Conservation (phyloP, 768 basidiomycete species). For the Goffeauzyma gilvescens region DNA sequence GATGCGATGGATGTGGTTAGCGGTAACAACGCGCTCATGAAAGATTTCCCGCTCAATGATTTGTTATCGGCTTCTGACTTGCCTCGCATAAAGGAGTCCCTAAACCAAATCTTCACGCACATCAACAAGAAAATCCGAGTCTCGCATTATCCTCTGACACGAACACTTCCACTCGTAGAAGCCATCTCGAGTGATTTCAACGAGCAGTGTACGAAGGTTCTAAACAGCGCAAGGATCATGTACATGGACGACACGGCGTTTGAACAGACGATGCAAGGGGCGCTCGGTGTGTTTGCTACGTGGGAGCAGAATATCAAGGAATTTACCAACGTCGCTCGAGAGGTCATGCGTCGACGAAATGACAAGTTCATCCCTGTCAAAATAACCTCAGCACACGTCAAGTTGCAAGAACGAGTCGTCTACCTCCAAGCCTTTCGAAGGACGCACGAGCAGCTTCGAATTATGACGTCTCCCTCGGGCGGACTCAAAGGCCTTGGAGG, state of each 20-base stretch:
- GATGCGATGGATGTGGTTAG: constrained; percentile 76
- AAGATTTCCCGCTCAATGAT: constrained; percentile 94
- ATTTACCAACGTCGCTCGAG: constrained; percentile 78
- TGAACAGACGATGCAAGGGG: constrained; percentile 59
- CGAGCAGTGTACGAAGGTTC: constrained; percentile 73
- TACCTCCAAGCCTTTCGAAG: constrained; percentile 86
- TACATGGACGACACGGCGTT: constrained; percentile 91
- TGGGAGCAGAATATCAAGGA: constrained; percentile 84
- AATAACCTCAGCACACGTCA: constrained; percentile 71
- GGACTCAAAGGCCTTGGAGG: constrained; percentile 55
- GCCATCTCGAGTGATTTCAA: constrained; percentile 97
- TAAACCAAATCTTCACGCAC: constrained; percentile 72
- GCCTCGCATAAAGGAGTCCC: constrained; percentile 78
- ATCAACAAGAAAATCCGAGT: constrained; percentile 88
- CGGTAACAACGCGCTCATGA: constrained; percentile 79
- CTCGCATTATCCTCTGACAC: constrained; percentile 88
- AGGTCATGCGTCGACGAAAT: constrained; percentile 67
- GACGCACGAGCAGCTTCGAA: constrained; percentile 88
- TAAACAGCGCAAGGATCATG: constrained; percentile 74
- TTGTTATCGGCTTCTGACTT: constrained; percentile 89
- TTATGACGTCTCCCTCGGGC: constrained; percentile 90
- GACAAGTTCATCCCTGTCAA: constrained; percentile 97
- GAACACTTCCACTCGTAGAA: constrained; percentile 88
- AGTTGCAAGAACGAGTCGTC: constrained; percentile 66
- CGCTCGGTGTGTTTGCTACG: constrained; percentile 57